These are phyloP conservation scores for Periglandula ipomoeae DNA, from an alignment of 2,329 filamentous ascomycete species.

Conservation along the genomic window DNA sequence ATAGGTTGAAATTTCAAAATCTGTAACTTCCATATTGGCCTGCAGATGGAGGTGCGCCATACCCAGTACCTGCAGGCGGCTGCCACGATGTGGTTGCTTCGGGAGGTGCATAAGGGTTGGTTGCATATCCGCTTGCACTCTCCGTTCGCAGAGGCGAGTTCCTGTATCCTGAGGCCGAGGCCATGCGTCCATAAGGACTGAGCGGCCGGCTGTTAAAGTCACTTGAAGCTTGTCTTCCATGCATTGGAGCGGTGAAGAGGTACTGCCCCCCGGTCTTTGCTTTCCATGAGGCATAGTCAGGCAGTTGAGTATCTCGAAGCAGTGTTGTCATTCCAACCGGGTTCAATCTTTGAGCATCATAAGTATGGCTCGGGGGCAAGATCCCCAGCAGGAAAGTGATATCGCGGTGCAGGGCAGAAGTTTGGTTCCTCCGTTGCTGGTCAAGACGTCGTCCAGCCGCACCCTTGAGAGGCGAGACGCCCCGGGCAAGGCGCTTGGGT, in stretches of 20 bases:
- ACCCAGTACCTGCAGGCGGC: slow-evolving; percentile 20
- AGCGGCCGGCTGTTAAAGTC: slow-evolving; percentile 35
- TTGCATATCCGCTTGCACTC: slow-evolving; percentile 18
- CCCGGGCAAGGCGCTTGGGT: slow-evolving; percentile 78
- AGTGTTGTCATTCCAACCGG: slow-evolving; percentile 64
- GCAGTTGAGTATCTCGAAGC: slow-evolving; percentile 58
- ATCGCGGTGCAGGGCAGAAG: slow-evolving; percentile 62
- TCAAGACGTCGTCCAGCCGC: slow-evolving; percentile 78
- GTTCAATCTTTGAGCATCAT: slow-evolving; percentile 62
- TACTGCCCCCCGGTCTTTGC: slow-evolving; percentile 28
- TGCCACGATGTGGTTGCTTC: slow-evolving; percentile 19
- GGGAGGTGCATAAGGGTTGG: slow-evolving; percentile 21
- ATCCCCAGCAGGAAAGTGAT: slow-evolving; percentile 59
- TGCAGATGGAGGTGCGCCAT: slow-evolving; percentile 20
- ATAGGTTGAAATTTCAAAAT: slow-evolving; percentile 15
- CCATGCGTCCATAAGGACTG: slow-evolving; percentile 38
- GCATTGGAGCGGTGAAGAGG: slow-evolving; percentile 24
- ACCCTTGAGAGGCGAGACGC: slow-evolving; percentile 88
- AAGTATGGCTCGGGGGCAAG: slow-evolving; percentile 64
- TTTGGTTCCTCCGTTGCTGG: slow-evolving; percentile 58
- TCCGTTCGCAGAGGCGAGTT: slow-evolving; percentile 44
- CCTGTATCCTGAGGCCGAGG: slow-evolving; percentile 35
- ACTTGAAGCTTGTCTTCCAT: slow-evolving; percentile 32
- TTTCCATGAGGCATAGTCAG: slow-evolving; percentile 50
- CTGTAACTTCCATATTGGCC: slow-evolving; percentile 29